These are phyloP conservation scores for Lasiodiplodia citricola DNA, from an alignment of 2,329 filamentous ascomycete species.

Conservation along the genomic window DNA sequence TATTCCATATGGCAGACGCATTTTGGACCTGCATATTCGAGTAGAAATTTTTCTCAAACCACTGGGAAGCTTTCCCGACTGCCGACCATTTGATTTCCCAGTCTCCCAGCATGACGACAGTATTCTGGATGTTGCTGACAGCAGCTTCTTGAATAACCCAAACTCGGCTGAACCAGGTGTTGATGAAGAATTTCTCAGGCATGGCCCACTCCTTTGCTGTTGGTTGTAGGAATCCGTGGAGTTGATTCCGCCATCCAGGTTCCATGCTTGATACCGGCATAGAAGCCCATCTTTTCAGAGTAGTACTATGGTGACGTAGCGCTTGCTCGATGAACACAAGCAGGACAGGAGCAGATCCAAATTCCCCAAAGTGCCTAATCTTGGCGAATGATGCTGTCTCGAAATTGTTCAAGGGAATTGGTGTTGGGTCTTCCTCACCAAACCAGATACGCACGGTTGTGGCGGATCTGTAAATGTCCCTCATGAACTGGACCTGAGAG, in stretches of 20 bases:
- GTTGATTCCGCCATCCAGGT: fast-evolving
- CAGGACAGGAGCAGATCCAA: background rate
- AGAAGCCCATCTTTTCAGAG: too few species aligned
- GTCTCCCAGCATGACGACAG: background rate
- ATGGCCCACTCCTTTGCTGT: background rate
- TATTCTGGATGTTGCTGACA: background rate
- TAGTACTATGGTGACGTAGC: too few species aligned
- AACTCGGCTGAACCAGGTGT: background rate
- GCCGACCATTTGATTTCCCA: background rate
- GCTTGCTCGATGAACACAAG: background rate
- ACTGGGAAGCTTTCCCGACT: background rate
- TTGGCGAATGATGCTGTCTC: too few species aligned
- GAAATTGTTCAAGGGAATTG: too few species aligned
- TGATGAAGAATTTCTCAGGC: background rate
- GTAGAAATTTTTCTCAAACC: background rate
- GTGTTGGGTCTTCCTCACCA: too few species aligned
- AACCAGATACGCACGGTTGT: too few species aligned
- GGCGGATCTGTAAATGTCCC: too few species aligned
- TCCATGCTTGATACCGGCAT: too few species aligned
- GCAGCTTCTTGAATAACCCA: background rate
- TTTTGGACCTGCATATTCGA: background rate
- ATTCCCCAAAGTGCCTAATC: background rate
- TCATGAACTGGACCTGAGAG: too few species aligned
- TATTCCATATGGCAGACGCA: background rate
- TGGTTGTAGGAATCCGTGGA: background rate